Conservation (phyloP, 768 basidiomycete species). For the Amylocystis lapponica region DNA sequence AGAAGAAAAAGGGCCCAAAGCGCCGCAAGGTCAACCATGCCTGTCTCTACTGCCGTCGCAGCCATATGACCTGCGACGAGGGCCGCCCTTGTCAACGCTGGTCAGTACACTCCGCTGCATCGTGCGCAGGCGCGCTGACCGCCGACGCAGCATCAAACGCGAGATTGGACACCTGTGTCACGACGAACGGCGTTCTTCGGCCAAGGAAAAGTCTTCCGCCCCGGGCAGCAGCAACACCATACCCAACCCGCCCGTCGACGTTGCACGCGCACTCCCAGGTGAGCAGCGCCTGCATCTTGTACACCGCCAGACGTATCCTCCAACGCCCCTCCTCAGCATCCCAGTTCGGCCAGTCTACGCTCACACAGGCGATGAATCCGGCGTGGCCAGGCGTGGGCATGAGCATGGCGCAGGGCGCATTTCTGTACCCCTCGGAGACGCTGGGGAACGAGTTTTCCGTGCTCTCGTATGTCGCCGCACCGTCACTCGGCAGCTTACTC, state of each 20-base stretch:
- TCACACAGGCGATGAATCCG: slow-evolving; percentile 25
- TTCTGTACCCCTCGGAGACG: slow-evolving; percentile 66
- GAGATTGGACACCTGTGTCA: slow-evolving; percentile 95
- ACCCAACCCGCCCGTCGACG: slow-evolving; percentile 20
- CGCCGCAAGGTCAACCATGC: slow-evolving; percentile 89
- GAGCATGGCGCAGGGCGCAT: slow-evolving; percentile 42
- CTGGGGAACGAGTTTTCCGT: slow-evolving; percentile 81
- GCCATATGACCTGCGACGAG: slow-evolving; percentile 91
- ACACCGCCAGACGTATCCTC: slow-evolving; percentile 3
- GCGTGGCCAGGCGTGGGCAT: slow-evolving; percentile 49
- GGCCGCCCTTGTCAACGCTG: slow-evolving; percentile 89
- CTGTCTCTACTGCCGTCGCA: slow-evolving; percentile 87
- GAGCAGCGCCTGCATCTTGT: slow-evolving; percentile 8
- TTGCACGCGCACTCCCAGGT: slow-evolving; percentile 18
- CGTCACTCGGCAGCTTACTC: background rate
- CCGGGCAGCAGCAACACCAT: slow-evolving; percentile 24
- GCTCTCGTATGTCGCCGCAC: slow-evolving; percentile 59
- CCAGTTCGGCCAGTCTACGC: slow-evolving; percentile 12
- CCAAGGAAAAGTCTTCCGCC: slow-evolving; percentile 35
- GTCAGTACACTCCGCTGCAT: slow-evolving; percentile 41
- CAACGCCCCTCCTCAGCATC: slow-evolving; percentile 13
- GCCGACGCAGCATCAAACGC: slow-evolving; percentile 71
- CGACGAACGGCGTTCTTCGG: slow-evolving; percentile 64
- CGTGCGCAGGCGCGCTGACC: slow-evolving; percentile 1
- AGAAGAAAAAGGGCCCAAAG: slow-evolving; percentile 45